phyloP scores from a whole-genome alignment of 2,329 filamentous ascomycete genomes.

The Neophaeococcomyces mojaviensis region DNA sequence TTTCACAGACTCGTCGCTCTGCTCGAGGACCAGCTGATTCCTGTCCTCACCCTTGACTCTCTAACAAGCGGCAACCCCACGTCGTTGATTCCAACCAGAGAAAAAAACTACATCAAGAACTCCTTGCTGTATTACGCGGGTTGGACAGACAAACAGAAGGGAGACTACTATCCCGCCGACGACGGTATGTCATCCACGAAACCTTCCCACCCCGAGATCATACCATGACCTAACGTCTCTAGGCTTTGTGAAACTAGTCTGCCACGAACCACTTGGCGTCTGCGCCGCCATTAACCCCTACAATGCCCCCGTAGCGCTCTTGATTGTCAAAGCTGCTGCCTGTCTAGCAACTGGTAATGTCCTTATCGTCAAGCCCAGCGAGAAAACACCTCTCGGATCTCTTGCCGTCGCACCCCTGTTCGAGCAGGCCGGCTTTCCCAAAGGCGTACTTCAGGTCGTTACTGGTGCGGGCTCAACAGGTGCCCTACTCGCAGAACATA shows the following conservation, averaged over 20 bases:
- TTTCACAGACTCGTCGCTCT: conserved; percentile 41
- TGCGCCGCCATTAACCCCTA: conserved; percentile 50
- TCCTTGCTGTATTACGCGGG: conserved; percentile 20
- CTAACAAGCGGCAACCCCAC: no score
- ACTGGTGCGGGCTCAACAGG: conserved; percentile 54
- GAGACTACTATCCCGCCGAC: conserved; percentile 35
- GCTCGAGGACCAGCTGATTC: conserved; percentile 29
- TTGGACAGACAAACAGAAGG: conserved; percentile 35
- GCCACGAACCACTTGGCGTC: conserved; percentile 31
- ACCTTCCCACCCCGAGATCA: no score
- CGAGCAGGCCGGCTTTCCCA: conserved; percentile 49
- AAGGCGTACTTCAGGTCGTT: conserved; percentile 53
- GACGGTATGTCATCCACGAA: no score
- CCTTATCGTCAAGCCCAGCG: conserved; percentile 51
- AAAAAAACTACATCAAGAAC: neutral
- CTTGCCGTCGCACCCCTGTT: conserved; percentile 52
- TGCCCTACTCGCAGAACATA: conserved; percentile 50
- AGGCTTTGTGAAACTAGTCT: conserved; percentile 19
- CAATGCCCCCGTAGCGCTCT: conserved; percentile 40
- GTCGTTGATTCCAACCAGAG: no score
- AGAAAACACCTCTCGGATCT: conserved; percentile 43
- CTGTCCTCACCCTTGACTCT: no score
- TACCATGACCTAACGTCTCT: no score
- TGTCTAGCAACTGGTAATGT: conserved; percentile 45
- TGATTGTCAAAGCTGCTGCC: conserved; percentile 37